These are phyloP conservation scores for Aspergillus ibericus DNA, from an alignment of 2,329 filamentous ascomycete species.

Conservation along the genomic window DNA sequence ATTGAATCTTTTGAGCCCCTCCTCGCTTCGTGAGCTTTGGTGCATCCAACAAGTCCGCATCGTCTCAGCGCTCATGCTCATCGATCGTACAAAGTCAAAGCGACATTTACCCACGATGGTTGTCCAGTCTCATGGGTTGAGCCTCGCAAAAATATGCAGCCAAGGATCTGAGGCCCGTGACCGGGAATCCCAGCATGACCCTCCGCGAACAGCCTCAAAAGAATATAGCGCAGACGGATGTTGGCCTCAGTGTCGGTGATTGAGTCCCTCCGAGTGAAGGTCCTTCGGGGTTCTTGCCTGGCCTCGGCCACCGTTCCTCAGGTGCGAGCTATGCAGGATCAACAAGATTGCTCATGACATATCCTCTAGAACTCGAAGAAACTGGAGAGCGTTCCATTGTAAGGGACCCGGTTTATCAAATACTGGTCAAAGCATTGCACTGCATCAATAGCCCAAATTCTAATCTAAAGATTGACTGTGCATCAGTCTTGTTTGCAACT, in stretches of 20 bases:
- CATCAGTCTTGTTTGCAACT: slow-evolving; percentile 7
- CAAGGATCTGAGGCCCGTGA: background rate
- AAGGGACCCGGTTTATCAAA: background rate
- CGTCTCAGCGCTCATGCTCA: background rate
- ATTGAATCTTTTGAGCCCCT: slow-evolving; percentile 15
- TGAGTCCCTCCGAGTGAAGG: no score
- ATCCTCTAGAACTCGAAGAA: background rate
- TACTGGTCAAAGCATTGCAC: slow-evolving; percentile 7
- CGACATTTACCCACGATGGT: background rate
- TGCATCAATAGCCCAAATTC: slow-evolving; percentile 11
- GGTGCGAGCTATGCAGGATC: background rate
- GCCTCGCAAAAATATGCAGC: background rate
- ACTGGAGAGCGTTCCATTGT: background rate
- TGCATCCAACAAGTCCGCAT: background rate
- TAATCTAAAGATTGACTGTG: slow-evolving; percentile 11
- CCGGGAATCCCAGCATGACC: background rate
- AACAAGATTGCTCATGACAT: background rate
- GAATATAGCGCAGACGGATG: background rate
- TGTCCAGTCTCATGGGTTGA: background rate
- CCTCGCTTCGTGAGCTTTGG: slow-evolving; percentile 4
- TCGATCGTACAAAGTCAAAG: background rate
- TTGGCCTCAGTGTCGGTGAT: background rate
- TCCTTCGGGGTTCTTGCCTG: no score
- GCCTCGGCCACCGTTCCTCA: background rate
- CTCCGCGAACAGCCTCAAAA: background rate